Evolutionary conservation across 2,329 filamentous ascomycete species (phyloP).

Genomic region (Venturia oleaginea): DNA sequence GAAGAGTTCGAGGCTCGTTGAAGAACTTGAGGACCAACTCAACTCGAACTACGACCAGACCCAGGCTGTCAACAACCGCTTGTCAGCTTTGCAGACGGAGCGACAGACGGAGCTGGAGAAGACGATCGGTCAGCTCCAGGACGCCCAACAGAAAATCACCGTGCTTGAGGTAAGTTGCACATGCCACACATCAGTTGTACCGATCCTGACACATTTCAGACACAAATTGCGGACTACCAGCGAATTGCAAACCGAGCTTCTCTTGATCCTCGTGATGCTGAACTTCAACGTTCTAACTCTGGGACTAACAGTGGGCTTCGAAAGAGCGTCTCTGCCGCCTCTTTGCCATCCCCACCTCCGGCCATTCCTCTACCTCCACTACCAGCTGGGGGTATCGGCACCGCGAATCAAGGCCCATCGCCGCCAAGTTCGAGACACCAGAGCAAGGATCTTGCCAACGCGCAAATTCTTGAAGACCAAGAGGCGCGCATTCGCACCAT

Average conservation of each 20-base stretch:
- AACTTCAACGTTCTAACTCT: constrained; percentile 47
- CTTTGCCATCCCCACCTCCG: constrained; percentile 85
- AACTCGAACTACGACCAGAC: constrained; percentile 93
- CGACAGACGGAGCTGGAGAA: constrained; percentile 34
- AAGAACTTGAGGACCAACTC: constrained; percentile 94
- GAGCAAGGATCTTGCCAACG: constrained; percentile 70
- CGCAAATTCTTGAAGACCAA: constrained; percentile 85
- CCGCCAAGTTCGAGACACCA: constrained; percentile 58
- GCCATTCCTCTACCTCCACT: constrained; percentile 93
- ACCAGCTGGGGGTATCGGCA: constrained; percentile 42
- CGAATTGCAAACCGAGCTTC: constrained; percentile 38
- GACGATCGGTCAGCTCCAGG: constrained; percentile 53
- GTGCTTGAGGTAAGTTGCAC: constrained; percentile 59
- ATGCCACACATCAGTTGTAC: neutral
- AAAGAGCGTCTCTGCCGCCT: constrained; percentile 74
- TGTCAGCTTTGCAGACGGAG: constrained; percentile 57
- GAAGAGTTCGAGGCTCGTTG: constrained; percentile 84
- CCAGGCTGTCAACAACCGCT: constrained; percentile 71
- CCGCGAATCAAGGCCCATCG: constrained; percentile 44
- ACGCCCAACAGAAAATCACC: constrained; percentile 58
- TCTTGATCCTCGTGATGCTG: constrained; percentile 35
- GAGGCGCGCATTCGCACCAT: constrained; percentile 91
- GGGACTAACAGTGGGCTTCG: constrained; percentile 59
- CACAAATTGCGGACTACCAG: constrained; percentile 49
- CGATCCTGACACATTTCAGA: constrained; percentile 34